phyloP scores from a whole-genome alignment of 352 stramenopile species.

The Phytophthora sp. region DNA sequence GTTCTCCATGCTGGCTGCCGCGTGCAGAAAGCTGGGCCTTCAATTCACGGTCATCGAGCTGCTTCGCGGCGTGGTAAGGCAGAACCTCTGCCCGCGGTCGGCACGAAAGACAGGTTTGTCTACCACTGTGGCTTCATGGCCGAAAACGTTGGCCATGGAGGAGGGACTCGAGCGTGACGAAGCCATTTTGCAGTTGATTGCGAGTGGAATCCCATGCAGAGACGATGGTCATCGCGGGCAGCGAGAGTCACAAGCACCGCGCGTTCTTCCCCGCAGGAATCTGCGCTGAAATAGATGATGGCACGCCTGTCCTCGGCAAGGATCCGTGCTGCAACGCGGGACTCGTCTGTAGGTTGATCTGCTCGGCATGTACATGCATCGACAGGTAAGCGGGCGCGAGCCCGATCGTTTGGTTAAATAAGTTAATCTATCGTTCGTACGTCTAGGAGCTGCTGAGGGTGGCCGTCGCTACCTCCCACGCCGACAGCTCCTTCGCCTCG shows the following conservation, averaged over 20 bases:
- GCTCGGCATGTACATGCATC: constrained; percentile 11
- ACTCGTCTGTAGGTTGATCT: constrained; percentile 8
- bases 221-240: neutral
- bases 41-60: constrained; percentile 20
- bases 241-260: too few species aligned
- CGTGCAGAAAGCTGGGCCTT: constrained; percentile 25
- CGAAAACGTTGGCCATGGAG: constrained; percentile 13
- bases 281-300: constrained; percentile 3
- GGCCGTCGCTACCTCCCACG: constrained; percentile 50
- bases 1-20: constrained; percentile 10
- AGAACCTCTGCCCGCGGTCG: constrained; percentile 10
- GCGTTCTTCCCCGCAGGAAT: constrained; percentile 12
- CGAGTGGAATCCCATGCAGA: neutral
- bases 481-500: constrained; percentile 44
- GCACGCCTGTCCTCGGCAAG: neutral
- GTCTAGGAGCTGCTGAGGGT: constrained; percentile 17
- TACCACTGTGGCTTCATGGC: constrained; percentile 19
- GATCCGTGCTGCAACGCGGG: neutral
- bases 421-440: constrained; percentile 11
- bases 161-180: neutral
- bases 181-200: neutral
- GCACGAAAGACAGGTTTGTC: constrained; percentile 20
- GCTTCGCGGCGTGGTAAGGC: constrained; percentile 26
- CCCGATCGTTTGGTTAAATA: constrained; percentile 1
- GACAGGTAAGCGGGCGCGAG: neutral